These are phyloP conservation scores for Cyberlindnera mississippiensis DNA, from an alignment of 805 yeast species.

Conservation along the genomic window DNA sequence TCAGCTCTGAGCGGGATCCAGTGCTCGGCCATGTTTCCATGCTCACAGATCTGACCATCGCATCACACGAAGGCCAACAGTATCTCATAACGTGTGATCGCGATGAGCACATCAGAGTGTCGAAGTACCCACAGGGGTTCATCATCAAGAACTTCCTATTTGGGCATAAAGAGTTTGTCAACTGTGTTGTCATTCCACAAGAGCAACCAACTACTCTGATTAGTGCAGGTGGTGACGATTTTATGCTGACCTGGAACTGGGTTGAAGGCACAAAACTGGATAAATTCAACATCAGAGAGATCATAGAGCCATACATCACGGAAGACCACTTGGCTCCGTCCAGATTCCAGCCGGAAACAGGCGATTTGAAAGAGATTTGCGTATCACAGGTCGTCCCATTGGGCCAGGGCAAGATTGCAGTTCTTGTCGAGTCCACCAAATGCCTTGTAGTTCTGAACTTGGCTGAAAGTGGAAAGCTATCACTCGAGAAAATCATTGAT, in stretches of 20 bases:
- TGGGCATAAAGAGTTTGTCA: constrained; percentile 83
- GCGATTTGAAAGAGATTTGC: constrained; percentile 46
- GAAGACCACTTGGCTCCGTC: constrained; percentile 62
- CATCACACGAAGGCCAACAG: constrained; percentile 39
- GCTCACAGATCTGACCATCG: constrained; percentile 71
- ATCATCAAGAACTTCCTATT: constrained; percentile 80
- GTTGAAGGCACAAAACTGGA: constrained; percentile 40
- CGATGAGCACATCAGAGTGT: constrained; percentile 90
- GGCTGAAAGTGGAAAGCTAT: constrained; percentile 18
- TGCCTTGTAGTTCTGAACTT: constrained; percentile 34
- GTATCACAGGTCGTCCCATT: constrained; percentile 43
- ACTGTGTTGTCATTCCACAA: constrained; percentile 53
- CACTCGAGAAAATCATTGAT: constrained; percentile 29
- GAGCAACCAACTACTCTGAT: constrained; percentile 51
- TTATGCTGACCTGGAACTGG: constrained; percentile 79
- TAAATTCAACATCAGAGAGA: constrained; percentile 44
- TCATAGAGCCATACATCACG: constrained; percentile 41
- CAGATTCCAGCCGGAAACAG: constrained; percentile 53
- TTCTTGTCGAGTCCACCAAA: constrained; percentile 50
- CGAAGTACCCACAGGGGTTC: constrained; percentile 73
- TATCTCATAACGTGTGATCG: constrained; percentile 80
- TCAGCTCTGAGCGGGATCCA: constrained; percentile 53
- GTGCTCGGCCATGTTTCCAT: constrained; percentile 94
- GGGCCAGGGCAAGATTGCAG: constrained; percentile 33
- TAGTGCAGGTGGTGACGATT: constrained; percentile 91